Percentiles rank a stretch among this genome's conserved stretches.
These are phyloP conservation scores for Nitzschia palea DNA, from an alignment of 108 stramenopile genomes.

Conservation along the genomic window DNA sequence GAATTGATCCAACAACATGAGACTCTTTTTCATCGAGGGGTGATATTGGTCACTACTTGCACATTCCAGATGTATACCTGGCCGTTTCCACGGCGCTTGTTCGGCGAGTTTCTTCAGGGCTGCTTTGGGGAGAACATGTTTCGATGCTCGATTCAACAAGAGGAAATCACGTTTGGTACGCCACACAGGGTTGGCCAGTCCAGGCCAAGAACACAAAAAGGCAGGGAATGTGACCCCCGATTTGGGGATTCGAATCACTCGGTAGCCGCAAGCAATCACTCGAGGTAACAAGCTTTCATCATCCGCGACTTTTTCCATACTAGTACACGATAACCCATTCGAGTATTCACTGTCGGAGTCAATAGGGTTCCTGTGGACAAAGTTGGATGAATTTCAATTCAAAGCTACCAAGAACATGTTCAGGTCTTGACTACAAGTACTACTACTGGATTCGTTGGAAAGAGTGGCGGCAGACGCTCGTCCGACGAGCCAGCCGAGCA, in stretches of 20 bases:
- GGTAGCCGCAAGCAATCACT: conserved; percentile 44
- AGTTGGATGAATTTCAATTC: no score
- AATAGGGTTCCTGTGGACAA: no score
- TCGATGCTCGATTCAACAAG: conserved; percentile 14
- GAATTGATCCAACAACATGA: conserved; percentile 41
- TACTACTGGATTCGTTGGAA: no score
- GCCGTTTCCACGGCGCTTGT: conserved; percentile 38
- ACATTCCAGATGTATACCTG: not conserved
- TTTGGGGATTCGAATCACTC: conserved; percentile 29
- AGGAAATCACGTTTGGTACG: conserved; percentile 38
- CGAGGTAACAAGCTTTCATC: no score
- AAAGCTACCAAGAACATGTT: no score
- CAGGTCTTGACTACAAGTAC: no score
- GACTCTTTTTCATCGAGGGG: conserved; percentile 42
- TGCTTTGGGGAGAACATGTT: conserved; percentile 26
- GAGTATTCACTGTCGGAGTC: no score
- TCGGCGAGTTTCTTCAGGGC: conserved; percentile 38
- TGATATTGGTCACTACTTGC: conserved; percentile 19
- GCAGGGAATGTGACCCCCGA: conserved; percentile 40
- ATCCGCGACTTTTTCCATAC: no score
- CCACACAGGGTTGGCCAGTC: conserved; percentile 3
- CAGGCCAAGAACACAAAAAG: conserved; percentile 26
- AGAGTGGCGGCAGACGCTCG: no score
- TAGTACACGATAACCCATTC: no score
- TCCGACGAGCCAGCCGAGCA: no score